Evolutionary conservation across 768 basidiomycete species (phyloP).

Genomic region (Lactarius quietus): DNA sequence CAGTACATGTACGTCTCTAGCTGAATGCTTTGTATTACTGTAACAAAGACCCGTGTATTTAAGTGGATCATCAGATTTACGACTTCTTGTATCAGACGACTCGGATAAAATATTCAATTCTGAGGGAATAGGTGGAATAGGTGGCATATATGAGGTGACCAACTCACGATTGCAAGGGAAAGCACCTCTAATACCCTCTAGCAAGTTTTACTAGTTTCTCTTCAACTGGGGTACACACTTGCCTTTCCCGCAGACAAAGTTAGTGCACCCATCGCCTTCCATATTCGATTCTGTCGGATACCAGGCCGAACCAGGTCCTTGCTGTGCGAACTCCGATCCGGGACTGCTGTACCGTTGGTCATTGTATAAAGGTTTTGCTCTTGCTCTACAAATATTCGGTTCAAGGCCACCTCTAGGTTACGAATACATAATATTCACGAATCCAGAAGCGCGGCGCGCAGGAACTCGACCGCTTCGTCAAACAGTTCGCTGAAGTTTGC

Average conservation of each 20-base stretch:
- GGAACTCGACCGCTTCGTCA: constrained; percentile 32
- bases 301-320: no score
- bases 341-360: no score
- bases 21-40: no score
- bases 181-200: no score
- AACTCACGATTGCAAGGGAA: neutral
- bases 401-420: neutral
- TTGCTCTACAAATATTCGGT: neutral
- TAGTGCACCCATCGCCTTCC: no score
- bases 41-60: neutral
- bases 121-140: neutral
- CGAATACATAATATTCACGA: neutral
- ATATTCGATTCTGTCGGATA: no score
- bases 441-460: constrained; percentile 23
- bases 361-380: neutral
- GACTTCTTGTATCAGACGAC: neutral
- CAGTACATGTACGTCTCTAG: no score
- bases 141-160: neutral
- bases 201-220: no score
- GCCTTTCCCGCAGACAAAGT: no score
- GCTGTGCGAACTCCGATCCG: no score
- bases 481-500: constrained; percentile 39
- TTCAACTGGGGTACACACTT: no score
- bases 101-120: neutral
- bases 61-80: neutral